phyloP scores from a whole-genome alignment of 2,329 filamentous ascomycete species.

The Neonectria punicea region DNA sequence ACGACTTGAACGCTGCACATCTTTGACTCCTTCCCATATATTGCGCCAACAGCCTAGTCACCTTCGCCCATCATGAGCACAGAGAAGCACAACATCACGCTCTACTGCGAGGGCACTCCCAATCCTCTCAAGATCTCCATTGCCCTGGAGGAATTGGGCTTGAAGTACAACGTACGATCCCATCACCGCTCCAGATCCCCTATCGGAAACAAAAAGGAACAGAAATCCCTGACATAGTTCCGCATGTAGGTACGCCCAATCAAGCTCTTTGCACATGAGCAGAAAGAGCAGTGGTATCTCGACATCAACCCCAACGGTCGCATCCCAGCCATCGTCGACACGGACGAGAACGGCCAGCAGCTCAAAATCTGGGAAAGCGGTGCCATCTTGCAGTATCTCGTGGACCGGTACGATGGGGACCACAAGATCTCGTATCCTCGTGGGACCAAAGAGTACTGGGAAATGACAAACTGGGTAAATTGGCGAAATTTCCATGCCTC shows the following conservation, averaged over 20 bases:
- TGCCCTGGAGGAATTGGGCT: constrained; percentile 82
- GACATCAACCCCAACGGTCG: constrained; percentile 94
- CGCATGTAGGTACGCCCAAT: constrained; percentile 65
- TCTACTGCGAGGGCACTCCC: constrained; percentile 85
- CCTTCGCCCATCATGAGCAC: constrained; percentile 43
- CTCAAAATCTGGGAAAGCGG: constrained; percentile 89
- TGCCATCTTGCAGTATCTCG: constrained; percentile 85
- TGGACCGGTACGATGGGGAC: constrained; percentile 82
- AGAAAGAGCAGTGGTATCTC: constrained; percentile 88
- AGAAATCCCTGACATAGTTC: neutral
- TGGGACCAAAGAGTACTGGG: constrained; percentile 79
- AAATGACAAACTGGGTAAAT: constrained; percentile 79
- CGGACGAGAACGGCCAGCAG: constrained; percentile 74
- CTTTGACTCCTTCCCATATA: neutral
- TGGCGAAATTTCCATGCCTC: neutral
- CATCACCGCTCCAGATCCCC: neutral
- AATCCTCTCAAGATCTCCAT: constrained; percentile 94
- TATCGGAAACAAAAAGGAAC: neutral
- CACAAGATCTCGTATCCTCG: constrained; percentile 84
- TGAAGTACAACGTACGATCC: constrained; percentile 75
- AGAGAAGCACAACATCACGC: constrained; percentile 71
- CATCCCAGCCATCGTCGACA: constrained; percentile 88
- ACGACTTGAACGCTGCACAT: neutral
- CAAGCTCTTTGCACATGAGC: constrained; percentile 76
- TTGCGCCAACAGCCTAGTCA: neutral